A percentile compares a stretch with the other conserved stretches of the same genome.
These are phyloP conservation scores for Fusarium nodosum DNA, from an alignment of 2,329 filamentous ascomycete genomes.

Conservation along the genomic window DNA sequence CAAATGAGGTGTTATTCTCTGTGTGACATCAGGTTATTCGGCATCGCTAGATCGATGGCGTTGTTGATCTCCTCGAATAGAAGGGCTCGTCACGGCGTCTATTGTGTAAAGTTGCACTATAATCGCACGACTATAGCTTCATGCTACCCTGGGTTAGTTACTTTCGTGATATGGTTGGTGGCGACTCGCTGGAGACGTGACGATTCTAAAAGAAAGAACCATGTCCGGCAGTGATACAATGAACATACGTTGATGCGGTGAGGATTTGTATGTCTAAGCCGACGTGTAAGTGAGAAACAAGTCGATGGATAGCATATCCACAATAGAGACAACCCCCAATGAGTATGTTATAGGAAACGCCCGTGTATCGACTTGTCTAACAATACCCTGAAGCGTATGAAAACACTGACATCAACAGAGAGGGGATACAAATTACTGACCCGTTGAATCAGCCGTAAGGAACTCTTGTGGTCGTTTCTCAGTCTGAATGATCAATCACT, in stretches of 20 bases:
- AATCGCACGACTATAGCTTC: conserved; percentile 39
- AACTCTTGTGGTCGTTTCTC: background rate
- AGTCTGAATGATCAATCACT: background rate
- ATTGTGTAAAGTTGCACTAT: conserved; percentile 36
- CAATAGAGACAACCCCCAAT: background rate
- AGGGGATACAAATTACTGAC: rapidly evolving
- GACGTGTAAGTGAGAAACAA: background rate
- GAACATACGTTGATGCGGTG: conserved; percentile 30
- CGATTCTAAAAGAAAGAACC: conserved; percentile 30
- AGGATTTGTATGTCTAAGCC: background rate
- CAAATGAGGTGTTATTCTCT: conserved; percentile 32
- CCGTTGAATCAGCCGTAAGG: background rate
- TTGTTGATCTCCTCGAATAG: conserved; percentile 30
- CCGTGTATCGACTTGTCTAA: background rate
- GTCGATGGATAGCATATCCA: background rate
- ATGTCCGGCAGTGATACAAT: conserved; percentile 5
- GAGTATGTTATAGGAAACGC: background rate
- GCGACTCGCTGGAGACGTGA: conserved; percentile 22
- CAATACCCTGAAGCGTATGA: background rate
- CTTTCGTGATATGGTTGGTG: conserved; percentile 41
- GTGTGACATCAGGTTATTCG: conserved; percentile 35
- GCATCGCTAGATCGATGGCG: conserved; percentile 14
- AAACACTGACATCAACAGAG: background rate
- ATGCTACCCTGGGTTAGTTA: conserved; percentile 27
- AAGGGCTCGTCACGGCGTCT: conserved; percentile 35